Conservation (phyloP, 768 basidiomycete genomes). For the Boletus sp. region DNA sequence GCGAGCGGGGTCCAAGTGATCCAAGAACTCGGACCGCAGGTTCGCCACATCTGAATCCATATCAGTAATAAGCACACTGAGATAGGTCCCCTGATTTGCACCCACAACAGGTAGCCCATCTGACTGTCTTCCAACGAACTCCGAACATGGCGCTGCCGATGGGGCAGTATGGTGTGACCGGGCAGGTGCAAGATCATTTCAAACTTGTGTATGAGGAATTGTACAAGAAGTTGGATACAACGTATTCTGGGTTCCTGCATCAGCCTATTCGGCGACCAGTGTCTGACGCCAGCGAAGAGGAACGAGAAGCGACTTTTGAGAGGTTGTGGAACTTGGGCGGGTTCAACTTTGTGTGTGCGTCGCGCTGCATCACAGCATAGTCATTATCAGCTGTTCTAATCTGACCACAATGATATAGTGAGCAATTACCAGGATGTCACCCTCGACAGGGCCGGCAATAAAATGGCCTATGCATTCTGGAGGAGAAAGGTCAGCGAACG, state of each 20-base stretch:
- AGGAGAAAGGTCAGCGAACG: conserved; percentile 14
- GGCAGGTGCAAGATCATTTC: conserved; percentile 7
- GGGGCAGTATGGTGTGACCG: conserved; percentile 1
- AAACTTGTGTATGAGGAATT: conserved; percentile 11
- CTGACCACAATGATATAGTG: neutral
- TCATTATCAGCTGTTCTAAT: neutral
- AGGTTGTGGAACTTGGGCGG: conserved; percentile 6
- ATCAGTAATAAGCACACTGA: neutral
- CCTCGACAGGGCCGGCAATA: neutral
- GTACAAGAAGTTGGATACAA: neutral
- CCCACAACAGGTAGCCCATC: conserved; percentile 1
- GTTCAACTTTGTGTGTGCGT: conserved; percentile 7
- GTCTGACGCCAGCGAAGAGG: conserved; percentile 3
- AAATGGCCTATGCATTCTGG: conserved; percentile 9
- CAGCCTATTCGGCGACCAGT: neutral
- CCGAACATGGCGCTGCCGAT: conserved; percentile 14
- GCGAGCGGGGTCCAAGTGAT: conserved; percentile 13
- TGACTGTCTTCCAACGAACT: conserved; percentile 17
- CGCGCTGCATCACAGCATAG: too few relatives aligned
- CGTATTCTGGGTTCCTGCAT: neutral
- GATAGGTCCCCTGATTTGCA: too few relatives aligned
- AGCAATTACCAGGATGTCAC: conserved; percentile 4
- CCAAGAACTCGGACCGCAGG: conserved; percentile 13
- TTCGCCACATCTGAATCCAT: neutral
- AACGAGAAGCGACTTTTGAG: conserved; percentile 10